Conservation (phyloP, 208 protist genomes). For the Naegleria gruberi region DNA sequence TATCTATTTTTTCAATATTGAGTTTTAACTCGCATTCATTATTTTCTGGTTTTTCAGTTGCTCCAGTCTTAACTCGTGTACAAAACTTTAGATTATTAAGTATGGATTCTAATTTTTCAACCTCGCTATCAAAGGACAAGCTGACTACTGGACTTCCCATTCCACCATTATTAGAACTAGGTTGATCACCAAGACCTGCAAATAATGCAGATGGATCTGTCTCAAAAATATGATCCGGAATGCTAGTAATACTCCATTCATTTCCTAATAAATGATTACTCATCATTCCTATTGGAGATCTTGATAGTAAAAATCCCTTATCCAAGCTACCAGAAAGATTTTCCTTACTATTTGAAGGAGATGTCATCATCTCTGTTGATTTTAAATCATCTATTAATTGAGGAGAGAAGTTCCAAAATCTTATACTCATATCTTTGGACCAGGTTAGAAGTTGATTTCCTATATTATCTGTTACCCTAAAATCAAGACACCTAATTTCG, state of each 20-base stretch:
- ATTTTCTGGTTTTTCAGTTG: not conserved
- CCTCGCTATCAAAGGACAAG: not conserved
- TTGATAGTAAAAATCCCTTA: not conserved
- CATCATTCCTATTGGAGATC: not conserved
- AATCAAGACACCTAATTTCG: not conserved
- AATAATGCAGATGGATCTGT: not conserved
- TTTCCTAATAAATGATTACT: not conserved
- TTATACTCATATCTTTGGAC: not conserved
- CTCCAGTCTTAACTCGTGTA: not conserved
- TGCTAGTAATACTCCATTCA: not conserved
- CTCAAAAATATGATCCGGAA: not conserved
- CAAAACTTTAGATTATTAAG: not conserved
- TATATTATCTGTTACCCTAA: not conserved
- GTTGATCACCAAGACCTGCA: too few relatives aligned
- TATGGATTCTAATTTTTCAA: not conserved
- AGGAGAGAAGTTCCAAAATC: not conserved
- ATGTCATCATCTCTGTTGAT: not conserved
- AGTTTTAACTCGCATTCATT: not conserved
- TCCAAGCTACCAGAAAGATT: not conserved
- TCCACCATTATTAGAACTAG: too few relatives aligned
- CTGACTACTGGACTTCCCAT: not conserved
- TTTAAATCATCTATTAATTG: not conserved
- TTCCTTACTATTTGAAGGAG: not conserved
- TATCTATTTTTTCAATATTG: not conserved
- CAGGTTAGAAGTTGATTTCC: not conserved